Evolutionary conservation across 2,329 filamentous ascomycete genomes (phyloP), one percentile per base, ranked within the genome.

Genomic region (Fusarium piperis): DNA sequence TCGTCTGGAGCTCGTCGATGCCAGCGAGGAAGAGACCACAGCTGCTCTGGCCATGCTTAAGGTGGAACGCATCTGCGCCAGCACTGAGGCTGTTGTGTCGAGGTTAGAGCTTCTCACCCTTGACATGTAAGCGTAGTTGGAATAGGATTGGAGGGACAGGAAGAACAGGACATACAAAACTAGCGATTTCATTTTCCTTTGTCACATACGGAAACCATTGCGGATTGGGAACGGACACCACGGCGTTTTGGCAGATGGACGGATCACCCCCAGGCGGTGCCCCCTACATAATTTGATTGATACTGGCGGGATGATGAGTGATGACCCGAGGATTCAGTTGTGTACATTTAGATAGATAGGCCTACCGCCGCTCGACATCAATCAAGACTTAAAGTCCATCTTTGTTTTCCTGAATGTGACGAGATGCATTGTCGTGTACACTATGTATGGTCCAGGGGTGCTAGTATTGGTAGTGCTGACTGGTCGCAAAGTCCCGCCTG

Each of bases 1-100:
- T 15, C 86, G 88, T 55, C 89, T 88, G 74, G 88, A 92, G 72
- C 85, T 94, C n/a, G 83, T 93, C 32, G 87, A 92, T 62, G 84
- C 83, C 28, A 83, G 85, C 1, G 83, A 87, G 65, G 85, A 88
- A 59, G 85, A 86, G 57, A 78, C 78, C 10, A 74, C 79, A 28
- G 84, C 85, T 30, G 78, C 78, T 10, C 71, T 85, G 20, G 83
- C 86, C 39, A 83, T 87, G 79, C 84, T 82, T 55, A 83, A 86
- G 30, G 83, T 89, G 55, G 83, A 87, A 76, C 84, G 83, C 70
- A 83, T 89, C 64, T 83, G 83, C 26, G 82, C 79, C 30, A 76
- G 70, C 65, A 75, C 80, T 30, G 81, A 81, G 48, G 74, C 79
- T 23, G 74, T 82, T 16, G 70, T 80, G 38, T 80, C 81, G 62